Conservation (phyloP, 192 early-diverging fungal species). For the Chytriomyces hyalinus region DNA sequence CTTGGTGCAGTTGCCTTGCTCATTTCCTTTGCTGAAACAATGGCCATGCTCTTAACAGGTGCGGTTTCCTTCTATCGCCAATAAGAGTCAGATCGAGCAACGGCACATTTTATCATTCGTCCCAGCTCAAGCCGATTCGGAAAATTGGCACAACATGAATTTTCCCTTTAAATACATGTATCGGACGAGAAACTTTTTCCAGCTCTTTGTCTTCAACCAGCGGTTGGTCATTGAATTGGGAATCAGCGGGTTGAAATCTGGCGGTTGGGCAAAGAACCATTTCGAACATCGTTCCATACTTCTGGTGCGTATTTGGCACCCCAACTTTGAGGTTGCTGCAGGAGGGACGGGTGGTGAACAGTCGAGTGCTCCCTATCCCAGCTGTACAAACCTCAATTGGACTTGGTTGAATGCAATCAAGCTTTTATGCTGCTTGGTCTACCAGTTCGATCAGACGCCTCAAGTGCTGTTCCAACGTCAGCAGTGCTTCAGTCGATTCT, state of each 20-base stretch:
- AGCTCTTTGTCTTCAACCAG: slow-evolving; percentile 28
- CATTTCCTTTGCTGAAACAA: no score
- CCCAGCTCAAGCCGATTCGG: slow-evolving; percentile 36
- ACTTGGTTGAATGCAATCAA: no score
- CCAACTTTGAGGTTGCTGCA: slow-evolving; percentile 42
- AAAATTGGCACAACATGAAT: slow-evolving; percentile 34
- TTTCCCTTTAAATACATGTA: slow-evolving; percentile 36
- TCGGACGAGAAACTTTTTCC: slow-evolving; percentile 38
- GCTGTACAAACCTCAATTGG: no score
- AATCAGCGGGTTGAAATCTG: slow-evolving; percentile 25
- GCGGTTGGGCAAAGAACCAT: slow-evolving; percentile 29
- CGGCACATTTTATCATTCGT: slow-evolving; percentile 40
- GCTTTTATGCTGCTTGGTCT: no score
- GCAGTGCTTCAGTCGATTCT: no score
- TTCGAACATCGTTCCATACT: slow-evolving; percentile 33
- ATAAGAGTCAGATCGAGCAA: no score
- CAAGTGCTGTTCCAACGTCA: no score
- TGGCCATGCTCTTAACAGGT: no score
- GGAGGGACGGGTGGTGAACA: background rate
- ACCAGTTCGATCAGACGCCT: no score
- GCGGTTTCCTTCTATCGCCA: no score
- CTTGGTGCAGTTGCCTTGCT: no score
- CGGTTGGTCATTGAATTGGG: slow-evolving; percentile 33
- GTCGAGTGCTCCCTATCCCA: no score
- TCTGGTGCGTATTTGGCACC: slow-evolving; percentile 30